Base-by-base conservation (phyloP, 2,329 filamentous ascomycete species). In the Cercospora sp. region DNA sequence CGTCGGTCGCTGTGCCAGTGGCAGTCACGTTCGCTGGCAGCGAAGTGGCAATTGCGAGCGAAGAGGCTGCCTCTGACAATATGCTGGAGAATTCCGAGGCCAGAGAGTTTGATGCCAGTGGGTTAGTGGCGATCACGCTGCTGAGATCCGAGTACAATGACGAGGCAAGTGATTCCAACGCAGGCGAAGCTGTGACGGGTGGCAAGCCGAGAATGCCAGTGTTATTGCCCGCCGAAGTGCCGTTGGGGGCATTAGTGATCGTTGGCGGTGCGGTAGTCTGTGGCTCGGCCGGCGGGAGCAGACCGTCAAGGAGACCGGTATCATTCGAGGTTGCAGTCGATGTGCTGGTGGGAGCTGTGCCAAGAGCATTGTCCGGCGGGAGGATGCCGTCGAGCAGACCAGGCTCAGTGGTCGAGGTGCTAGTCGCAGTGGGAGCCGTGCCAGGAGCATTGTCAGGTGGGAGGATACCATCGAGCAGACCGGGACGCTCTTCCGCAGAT, bases 41-140 rank as follows among this genome's bases (percentile, higher is more conserved):
- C 64, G 61, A 39, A 26, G 67, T 67, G 28, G 63, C 31, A 51
- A 64, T 18, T 26, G 69, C 66, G 58, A 67, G 53, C n/a, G 76
- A 75, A 9, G 75, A 72, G 12, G 74, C 72, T 23, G 74, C 75
- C 59, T 73, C 75, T 2, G 76, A 76, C 20, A 77, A 62, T 13
- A 77, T 72, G 64, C 74, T 75, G 5, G 75, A 77, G 62, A 74
- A 71, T 30, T 73, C 72, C 1, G 75, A 75, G 4, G 75, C 72
- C 45, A 77, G 53, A 13, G 74, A 75, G 45, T 67, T 69, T 0
- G 75, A 73, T 9, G 73, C 68, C 6, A 64, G 71, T 48, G 73
- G 66, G 63, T 77, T 72, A 26, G 75, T 77, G 2, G 75, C 75
- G 9, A 71, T 72, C 18, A 77, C 71, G 42, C 74, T 75, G 8